Evolutionary conservation across 2,329 filamentous ascomycete species (phyloP).

Genomic region (Lachnellula arida): DNA sequence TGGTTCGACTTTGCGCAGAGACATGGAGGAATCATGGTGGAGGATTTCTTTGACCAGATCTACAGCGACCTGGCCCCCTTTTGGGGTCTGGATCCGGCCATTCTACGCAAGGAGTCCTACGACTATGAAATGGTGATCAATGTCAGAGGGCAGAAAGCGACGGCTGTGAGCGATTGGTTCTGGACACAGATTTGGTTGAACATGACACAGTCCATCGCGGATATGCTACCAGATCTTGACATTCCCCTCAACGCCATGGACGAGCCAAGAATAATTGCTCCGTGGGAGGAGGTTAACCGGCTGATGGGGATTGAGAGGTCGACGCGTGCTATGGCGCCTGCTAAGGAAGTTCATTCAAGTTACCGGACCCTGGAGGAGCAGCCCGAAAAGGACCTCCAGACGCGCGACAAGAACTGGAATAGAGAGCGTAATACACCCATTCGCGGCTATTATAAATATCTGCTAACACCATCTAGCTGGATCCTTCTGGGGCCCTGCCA

Average conservation of each 20-base stretch:
- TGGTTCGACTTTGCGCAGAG: conserved; percentile 54
- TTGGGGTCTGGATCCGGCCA: conserved; percentile 44
- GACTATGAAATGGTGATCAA: conserved; percentile 56
- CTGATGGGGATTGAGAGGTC: conserved; percentile 44
- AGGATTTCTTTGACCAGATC: conserved; percentile 55
- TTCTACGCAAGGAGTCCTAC: conserved; percentile 43
- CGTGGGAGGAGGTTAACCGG: conserved; percentile 48
- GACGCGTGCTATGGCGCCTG: conserved; percentile 45
- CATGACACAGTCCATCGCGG: conserved; percentile 38
- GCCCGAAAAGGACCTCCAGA: conserved; percentile 32
- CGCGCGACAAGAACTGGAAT: conserved; percentile 24
- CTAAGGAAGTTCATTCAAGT: conserved; percentile 45
- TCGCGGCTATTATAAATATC: conserved; percentile 41
- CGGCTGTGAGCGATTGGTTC: conserved; percentile 36
- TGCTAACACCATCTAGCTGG: neutral
- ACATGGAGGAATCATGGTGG: conserved; percentile 48
- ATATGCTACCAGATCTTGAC: conserved; percentile 56
- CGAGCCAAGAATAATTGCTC: conserved; percentile 56
- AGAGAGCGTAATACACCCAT: conserved; percentile 28
- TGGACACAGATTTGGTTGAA: conserved; percentile 37
- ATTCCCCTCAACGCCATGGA: conserved; percentile 62
- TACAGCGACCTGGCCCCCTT: conserved; percentile 46
- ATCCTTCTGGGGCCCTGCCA: conserved; percentile 52
- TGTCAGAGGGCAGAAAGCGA: conserved; percentile 48
- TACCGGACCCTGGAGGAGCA: conserved; percentile 38